These are phyloP conservation scores for Cryphonectria nitschkei DNA, from an alignment of 2,329 filamentous ascomycete genomes.

Conservation along the genomic window DNA sequence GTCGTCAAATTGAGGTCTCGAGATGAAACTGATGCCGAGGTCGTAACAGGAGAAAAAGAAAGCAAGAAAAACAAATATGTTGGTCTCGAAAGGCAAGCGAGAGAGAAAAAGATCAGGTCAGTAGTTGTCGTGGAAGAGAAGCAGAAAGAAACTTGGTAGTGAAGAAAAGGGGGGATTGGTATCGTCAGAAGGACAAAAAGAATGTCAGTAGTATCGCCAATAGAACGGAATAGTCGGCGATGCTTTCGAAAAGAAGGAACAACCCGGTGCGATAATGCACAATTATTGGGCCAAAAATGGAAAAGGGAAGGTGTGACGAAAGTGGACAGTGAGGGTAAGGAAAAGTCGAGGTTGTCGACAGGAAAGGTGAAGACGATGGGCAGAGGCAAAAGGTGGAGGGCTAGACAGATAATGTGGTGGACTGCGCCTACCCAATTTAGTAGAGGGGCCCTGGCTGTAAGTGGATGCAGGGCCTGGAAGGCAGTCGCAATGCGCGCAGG, in stretches of 20 bases:
- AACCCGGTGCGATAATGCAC: constrained; percentile 1
- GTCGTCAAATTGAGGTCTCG: background rate
- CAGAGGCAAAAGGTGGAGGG: constrained; percentile 22
- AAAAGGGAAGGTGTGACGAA: constrained; percentile 24
- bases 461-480: background rate
- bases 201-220: constrained; percentile 12
- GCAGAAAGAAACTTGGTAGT: background rate
- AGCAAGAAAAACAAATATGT: background rate
- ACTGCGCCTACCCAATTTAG: constrained; percentile 24
- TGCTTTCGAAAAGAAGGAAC: constrained; percentile 8
- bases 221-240: constrained; percentile 13
- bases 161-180: background rate
- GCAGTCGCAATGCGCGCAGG: constrained; percentile 10
- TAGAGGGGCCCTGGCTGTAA: constrained; percentile 2
- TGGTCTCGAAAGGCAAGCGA: background rate
- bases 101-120: background rate
- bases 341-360: constrained; percentile 1
- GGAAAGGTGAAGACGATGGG: constrained; percentile 10
- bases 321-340: constrained; percentile 3
- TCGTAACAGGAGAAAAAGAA: background rate
- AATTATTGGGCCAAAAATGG: constrained; percentile 22
- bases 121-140: background rate
- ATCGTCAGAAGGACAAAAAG: constrained; percentile 16
- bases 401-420: background rate
- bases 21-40: background rate